Conservation (phyloP, 2,329 filamentous ascomycete species). For the Juglanconis sp. region DNA sequence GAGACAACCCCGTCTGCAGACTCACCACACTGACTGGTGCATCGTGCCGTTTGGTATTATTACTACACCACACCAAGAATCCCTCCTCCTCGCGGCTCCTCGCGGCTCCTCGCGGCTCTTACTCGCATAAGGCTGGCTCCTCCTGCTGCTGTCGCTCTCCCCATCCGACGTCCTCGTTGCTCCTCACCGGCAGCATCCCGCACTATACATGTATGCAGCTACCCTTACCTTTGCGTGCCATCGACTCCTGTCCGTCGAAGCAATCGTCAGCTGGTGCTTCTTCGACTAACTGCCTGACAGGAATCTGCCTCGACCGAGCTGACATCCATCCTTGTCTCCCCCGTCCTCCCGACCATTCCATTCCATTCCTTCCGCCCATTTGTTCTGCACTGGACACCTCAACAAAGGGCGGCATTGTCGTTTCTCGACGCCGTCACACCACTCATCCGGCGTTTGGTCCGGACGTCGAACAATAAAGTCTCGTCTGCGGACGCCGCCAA, state of each 20-base stretch:
- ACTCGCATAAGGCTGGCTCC: conserved; percentile 17
- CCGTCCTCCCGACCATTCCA: not conserved
- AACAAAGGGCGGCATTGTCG: not conserved
- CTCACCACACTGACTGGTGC: not conserved
- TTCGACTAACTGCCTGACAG: conserved; percentile 8
- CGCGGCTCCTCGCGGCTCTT: not conserved
- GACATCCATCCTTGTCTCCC: not conserved
- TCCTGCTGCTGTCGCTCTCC: not conserved
- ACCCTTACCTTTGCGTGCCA: not conserved
- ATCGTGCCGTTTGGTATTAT: not conserved
- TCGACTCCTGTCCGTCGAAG: not conserved
- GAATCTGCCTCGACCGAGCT: conserved; percentile 2
- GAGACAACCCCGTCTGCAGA: not conserved
- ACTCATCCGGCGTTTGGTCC: not conserved
- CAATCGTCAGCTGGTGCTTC: not conserved
- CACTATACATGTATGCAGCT: conserved; percentile 6
- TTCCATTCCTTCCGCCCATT: not conserved
- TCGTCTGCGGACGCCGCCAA: not conserved
- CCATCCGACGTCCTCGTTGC: not conserved
- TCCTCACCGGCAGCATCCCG: not conserved
- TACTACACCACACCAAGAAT: not conserved
- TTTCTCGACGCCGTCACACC: not conserved
- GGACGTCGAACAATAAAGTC: not conserved
- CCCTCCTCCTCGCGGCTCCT: not conserved
- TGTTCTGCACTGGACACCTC: no score